Evolutionary conservation across 2,329 filamentous ascomycete species (phyloP), one percentile per base, ranked within the genome.

Genomic region (Myriangium duriaei): DNA sequence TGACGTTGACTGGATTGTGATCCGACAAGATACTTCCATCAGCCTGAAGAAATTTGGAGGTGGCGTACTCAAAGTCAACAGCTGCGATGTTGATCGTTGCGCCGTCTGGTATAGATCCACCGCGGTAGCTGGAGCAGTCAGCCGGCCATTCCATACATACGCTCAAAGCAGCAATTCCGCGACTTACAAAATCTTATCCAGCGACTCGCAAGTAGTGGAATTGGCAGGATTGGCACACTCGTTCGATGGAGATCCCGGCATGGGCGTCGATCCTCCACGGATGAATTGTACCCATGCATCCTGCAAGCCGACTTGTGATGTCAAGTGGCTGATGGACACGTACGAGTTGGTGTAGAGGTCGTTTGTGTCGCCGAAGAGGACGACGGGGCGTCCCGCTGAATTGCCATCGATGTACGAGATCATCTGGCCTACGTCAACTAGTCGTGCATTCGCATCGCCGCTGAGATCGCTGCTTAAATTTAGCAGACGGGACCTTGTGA

Each of bases 281-380:
- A 69, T 56, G 1, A 77, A 60, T 47, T 76, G 57, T 10, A 81
- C 61, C 73, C 75, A 81, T 0, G 65, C 53, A 51, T 81, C 76
- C 0, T 55, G 64, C 53, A 81, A 57, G 21, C 62, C 63, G 37
- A 69, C 71, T 41, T 68, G 59, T 5, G 57, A 59, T n/a, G 58
- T 49, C 43, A 77, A 69, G 37, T 72, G 46, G 4, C 54, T 55
- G 34, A 72, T 66, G 28, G 66, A 68, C 53, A 78, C 72, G 6
- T 54, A 62, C 1, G 64, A 51, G 11, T 72, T 68, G 2, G 72
- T 76, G 58, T 79, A 81, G 14, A 74, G 69, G 41, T 68, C 69
- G 58, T 81, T 81, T 14, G 71, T 74, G 54, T 81, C 76, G 34
- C 77, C 77, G 41, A 68, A 72, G 9, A 81, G 62, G 19, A 81